Evolutionary conservation across 73 alveolate species (phyloP).

Genomic region (Tetrahymena thermophila): DNA sequence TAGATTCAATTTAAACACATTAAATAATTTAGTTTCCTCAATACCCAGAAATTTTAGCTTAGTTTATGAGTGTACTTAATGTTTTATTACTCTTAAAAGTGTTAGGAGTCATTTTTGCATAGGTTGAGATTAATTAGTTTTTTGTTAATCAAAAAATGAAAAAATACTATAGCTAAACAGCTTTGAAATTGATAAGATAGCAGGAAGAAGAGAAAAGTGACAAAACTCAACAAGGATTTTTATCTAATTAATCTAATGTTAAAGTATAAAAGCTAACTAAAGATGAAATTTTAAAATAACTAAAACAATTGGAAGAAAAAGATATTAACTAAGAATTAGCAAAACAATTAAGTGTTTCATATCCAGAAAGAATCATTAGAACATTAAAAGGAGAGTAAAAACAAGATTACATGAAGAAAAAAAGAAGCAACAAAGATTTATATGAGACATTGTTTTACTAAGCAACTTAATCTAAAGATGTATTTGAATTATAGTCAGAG

Average conservation of each 20-base stretch:
- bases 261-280: background rate
- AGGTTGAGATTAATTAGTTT: background rate
- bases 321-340: background rate
- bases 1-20: background rate
- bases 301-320: background rate
- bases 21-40: background rate
- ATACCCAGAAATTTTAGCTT: background rate
- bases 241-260: background rate
- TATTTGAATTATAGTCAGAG: background rate
- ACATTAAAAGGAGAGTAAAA: background rate
- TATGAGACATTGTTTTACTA: background rate
- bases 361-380: background rate
- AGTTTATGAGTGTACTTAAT: background rate
- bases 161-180: background rate
- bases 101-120: background rate
- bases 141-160: background rate
- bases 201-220: too few relatives aligned
- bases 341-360: background rate
- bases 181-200: background rate
- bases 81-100: background rate
- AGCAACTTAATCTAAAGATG: background rate
- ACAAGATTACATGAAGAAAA: background rate
- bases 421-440: background rate
- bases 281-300: background rate
- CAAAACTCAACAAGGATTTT: too few relatives aligned